Evolutionary conservation across 2,329 filamentous ascomycete species (phyloP).

Genomic region (Sclerotinia spermophila): DNA sequence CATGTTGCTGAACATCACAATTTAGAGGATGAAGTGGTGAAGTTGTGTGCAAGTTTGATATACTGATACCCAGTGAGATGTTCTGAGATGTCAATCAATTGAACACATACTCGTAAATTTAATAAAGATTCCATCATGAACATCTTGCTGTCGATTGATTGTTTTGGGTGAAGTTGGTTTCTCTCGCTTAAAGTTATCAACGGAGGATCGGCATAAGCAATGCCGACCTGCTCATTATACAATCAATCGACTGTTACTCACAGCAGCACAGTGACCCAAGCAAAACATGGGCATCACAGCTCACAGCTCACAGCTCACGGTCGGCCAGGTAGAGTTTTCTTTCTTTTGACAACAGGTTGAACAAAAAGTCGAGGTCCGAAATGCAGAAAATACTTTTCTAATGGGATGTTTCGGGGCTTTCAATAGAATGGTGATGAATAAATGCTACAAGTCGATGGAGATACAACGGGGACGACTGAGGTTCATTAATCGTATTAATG

Average conservation of each 20-base stretch:
- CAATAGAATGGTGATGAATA: slow-evolving; percentile 25
- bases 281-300: not conserved
- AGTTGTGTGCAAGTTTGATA: not conserved
- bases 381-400: not conserved
- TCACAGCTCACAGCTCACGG: not conserved
- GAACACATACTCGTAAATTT: not conserved
- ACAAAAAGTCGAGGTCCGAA: no score
- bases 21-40: no score
- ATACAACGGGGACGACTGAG: not conserved
- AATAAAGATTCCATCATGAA: not conserved
- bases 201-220: not conserved
- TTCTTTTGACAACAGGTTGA: not conserved
- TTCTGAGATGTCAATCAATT: not conserved
- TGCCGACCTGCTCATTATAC: not conserved
- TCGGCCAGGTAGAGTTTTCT: not conserved
- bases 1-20: not conserved
- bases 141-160: not conserved
- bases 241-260: not conserved
- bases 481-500: not conserved
- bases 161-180: not conserved
- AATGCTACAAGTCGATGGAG: not conserved
- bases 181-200: not conserved
- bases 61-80: no score
- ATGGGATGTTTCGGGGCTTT: not conserved
- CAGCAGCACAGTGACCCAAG: not conserved